phyloP scores from a whole-genome alignment of 208 protist species.

The Jaenimonas drosophilae region DNA sequence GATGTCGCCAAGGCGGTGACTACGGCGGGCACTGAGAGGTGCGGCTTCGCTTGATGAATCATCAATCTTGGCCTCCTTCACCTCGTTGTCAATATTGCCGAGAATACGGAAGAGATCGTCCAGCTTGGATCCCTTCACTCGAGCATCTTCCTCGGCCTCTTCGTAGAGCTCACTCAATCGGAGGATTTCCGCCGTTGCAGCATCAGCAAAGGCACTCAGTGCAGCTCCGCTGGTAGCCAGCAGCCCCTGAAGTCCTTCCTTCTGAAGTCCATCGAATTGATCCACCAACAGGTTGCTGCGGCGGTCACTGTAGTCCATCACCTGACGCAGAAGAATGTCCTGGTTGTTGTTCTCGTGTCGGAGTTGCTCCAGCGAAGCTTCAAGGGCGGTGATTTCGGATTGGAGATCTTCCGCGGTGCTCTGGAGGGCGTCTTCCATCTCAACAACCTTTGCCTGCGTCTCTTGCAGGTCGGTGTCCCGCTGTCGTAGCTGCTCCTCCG shows the following conservation, averaged over 20 bases:
- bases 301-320: slow-evolving; percentile 8
- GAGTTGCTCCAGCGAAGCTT: no score
- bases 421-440: slow-evolving; percentile 11
- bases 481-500: slow-evolving; percentile 6
- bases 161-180: slow-evolving; percentile 21
- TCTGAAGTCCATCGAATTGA: slow-evolving; percentile 18
- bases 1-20: slow-evolving; percentile 8
- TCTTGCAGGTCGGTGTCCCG: slow-evolving; percentile 11
- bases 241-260: slow-evolving; percentile 18
- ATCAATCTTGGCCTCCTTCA: slow-evolving; percentile 28
- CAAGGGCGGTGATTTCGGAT: no score
- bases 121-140: slow-evolving; percentile 19
- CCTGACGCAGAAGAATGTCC: no score
- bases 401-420: no score
- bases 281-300: slow-evolving; percentile 15
- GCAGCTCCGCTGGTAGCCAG: slow-evolving; percentile 4
- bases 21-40: no score
- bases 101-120: slow-evolving; percentile 24
- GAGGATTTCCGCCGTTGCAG: slow-evolving; percentile 12
- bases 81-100: slow-evolving; percentile 37
- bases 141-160: slow-evolving; percentile 18
- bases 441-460: slow-evolving; percentile 1
- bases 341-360: no score
- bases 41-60: no score
- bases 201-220: slow-evolving; percentile 9